A percentile compares a stretch with the other conserved stretches of the same genome.
Evolutionary conservation across 2,329 filamentous ascomycete genomes (phyloP).

Genomic region (Onygenales sp.): DNA sequence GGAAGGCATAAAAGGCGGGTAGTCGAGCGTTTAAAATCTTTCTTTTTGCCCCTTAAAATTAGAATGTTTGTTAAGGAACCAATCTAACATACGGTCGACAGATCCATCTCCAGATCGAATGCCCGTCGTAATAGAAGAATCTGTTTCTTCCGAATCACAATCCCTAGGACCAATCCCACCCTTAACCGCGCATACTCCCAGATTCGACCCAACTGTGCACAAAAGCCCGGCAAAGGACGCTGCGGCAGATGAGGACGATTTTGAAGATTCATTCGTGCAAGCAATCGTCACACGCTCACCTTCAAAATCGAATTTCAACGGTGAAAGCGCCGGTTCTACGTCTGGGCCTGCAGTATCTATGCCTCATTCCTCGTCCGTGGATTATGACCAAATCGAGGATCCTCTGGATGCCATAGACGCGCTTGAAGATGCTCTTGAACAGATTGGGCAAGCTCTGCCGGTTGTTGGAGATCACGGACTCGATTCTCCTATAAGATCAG

Average conservation of each 20-base stretch:
- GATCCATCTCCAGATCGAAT: not conserved
- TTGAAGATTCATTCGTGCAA: slow-evolving; percentile 21
- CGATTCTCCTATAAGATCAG: slow-evolving; percentile 14
- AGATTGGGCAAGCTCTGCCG: slow-evolving; percentile 32
- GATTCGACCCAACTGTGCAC: slow-evolving; percentile 18
- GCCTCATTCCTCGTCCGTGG: slow-evolving; percentile 11
- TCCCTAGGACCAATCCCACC: not conserved
- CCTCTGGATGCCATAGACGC: slow-evolving; percentile 43
- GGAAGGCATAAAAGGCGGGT: not conserved
- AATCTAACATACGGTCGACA: not conserved
- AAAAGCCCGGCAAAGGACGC: slow-evolving; percentile 6
- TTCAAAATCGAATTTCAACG: slow-evolving; percentile 9
- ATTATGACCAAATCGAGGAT: slow-evolving; percentile 26
- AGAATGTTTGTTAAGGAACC: not conserved
- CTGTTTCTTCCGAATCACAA: not conserved
- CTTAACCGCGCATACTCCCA: slow-evolving; percentile 10
- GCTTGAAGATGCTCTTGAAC: slow-evolving; percentile 43
- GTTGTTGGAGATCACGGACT: slow-evolving; percentile 13
- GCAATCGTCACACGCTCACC: slow-evolving; percentile 19
- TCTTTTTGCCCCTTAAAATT: not conserved
- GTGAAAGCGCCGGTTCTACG: not conserved
- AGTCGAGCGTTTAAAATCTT: not conserved
- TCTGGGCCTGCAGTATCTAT: slow-evolving; percentile 6
- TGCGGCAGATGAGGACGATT: not conserved
- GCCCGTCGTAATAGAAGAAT: not conserved